These are phyloP conservation scores for Coniochaeta prunicola DNA, from an alignment of 2,329 filamentous ascomycete genomes.

Conservation along the genomic window DNA sequence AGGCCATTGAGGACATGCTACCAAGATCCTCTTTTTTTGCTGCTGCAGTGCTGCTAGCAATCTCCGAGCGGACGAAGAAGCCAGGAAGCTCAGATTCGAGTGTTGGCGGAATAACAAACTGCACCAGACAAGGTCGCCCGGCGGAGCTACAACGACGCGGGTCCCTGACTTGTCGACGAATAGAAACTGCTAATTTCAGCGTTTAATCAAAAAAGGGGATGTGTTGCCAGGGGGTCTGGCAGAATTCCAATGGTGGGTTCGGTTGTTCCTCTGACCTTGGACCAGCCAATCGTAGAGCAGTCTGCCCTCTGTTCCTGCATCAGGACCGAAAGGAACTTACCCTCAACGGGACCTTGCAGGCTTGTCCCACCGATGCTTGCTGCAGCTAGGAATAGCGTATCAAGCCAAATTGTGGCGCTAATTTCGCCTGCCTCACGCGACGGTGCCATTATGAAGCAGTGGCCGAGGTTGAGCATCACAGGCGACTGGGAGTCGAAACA, in stretches of 20 bases:
- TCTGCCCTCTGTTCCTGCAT: not conserved
- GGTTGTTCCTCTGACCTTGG: not conserved
- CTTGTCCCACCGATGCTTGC: not conserved
- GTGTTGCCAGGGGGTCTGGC: not conserved
- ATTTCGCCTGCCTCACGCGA: slow-evolving; percentile 12
- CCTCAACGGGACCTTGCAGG: not conserved
- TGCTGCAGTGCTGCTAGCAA: not conserved
- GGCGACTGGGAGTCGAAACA: too few relatives aligned
- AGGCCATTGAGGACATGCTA: too few relatives aligned
- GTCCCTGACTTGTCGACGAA: slow-evolving; percentile 13
- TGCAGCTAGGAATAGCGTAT: not conserved
- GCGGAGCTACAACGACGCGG: not conserved
- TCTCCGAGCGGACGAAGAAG: not conserved
- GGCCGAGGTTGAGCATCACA: too few relatives aligned
- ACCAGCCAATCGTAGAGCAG: not conserved
- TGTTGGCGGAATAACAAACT: slow-evolving; percentile 1
- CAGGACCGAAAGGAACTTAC: not conserved
- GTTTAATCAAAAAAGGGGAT: slow-evolving; percentile 14
- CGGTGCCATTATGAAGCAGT: too few relatives aligned
- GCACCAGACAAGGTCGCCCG: slow-evolving; percentile 6
- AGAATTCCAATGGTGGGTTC: slow-evolving; percentile 2
- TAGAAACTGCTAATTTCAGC: slow-evolving; percentile 20
- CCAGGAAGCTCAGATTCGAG: not conserved
- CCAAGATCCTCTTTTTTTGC: not conserved
- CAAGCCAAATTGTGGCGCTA: slow-evolving; percentile 10